Evolutionary conservation across 2,329 filamentous ascomycete species (phyloP).

Genomic region (Paecilomyces sp.): DNA sequence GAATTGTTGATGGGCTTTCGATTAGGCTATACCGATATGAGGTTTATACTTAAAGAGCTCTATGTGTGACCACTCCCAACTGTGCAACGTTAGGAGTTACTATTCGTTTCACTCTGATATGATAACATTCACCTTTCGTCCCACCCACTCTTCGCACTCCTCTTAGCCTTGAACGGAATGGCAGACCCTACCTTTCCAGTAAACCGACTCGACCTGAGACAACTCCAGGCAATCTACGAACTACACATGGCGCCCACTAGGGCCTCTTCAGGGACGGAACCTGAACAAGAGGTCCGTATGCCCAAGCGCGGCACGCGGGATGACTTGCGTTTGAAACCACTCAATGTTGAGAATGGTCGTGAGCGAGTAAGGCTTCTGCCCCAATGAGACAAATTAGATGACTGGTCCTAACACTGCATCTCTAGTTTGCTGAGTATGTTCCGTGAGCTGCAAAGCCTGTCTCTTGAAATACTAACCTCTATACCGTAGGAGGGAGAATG

Average conservation of each 20-base stretch:
- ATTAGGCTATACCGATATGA: not conserved
- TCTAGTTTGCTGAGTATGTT: constrained; percentile 19
- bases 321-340: constrained; percentile 18
- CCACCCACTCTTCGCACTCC: not conserved
- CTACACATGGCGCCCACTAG: constrained; percentile 1
- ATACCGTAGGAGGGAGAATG: constrained; percentile 17
- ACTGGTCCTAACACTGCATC: not conserved
- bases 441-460: constrained; percentile 2
- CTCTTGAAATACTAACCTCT: constrained; percentile 4
- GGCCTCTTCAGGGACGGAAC: constrained; percentile 16
- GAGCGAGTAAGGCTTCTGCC: constrained; percentile 25
- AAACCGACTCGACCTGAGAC: not conserved
- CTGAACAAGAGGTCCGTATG: constrained; percentile 4
- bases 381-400: not conserved
- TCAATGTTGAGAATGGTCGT: constrained; percentile 25
- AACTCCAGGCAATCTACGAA: not conserved
- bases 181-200: not conserved
- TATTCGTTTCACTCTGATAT: constrained; percentile 9
- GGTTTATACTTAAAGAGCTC: not conserved
- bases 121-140: constrained; percentile 6
- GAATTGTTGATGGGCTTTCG: not conserved
- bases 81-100: not conserved
- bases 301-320: constrained; percentile 10
- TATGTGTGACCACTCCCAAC: not conserved
- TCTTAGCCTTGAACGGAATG: not conserved